phyloP scores from a whole-genome alignment of 2,329 filamentous ascomycete species.

The Diaporthe vaccinii region DNA sequence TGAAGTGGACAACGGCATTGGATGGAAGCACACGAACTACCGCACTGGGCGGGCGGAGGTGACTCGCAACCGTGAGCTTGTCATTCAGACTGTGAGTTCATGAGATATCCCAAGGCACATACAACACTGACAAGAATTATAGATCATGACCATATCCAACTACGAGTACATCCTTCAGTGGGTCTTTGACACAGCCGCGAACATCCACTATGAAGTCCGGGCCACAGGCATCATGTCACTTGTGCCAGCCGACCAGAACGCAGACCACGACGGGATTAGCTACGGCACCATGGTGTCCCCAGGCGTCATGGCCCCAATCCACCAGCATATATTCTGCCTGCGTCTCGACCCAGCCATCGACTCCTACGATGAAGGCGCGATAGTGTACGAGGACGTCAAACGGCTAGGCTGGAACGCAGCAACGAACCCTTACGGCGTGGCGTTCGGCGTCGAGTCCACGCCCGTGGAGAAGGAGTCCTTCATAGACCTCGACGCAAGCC shows the following conservation, averaged over 20 bases:
- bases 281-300: conserved; percentile 73
- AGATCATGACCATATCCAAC: conserved; percentile 68
- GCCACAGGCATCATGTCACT: conserved; percentile 68
- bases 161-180: conserved; percentile 62
- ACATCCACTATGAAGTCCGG: conserved; percentile 41
- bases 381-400: conserved; percentile 72
- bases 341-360: conserved; percentile 74
- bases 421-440: conserved; percentile 63
- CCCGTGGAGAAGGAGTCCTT: conserved; percentile 60
- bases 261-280: conserved; percentile 60
- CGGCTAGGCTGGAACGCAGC: conserved; percentile 58
- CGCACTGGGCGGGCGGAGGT: conserved; percentile 66
- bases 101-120: no score
- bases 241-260: conserved; percentile 64
- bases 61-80: conserved; percentile 63
- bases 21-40: conserved; percentile 70
- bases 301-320: conserved; percentile 74
- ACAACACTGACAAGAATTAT: no score
- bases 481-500: conserved; percentile 60
- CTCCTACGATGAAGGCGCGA: conserved; percentile 65
- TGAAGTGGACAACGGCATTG: conserved; percentile 69
- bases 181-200: conserved; percentile 63
- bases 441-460: conserved; percentile 63
- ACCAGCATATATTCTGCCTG: conserved; percentile 82
- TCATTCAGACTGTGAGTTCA: conserved; percentile 59